Percentiles rank a stretch among this genome's conserved stretches.
Evolutionary conservation across 2,329 filamentous ascomycete genomes (phyloP).

Genomic region (Hymenoscyphus fraxineus): DNA sequence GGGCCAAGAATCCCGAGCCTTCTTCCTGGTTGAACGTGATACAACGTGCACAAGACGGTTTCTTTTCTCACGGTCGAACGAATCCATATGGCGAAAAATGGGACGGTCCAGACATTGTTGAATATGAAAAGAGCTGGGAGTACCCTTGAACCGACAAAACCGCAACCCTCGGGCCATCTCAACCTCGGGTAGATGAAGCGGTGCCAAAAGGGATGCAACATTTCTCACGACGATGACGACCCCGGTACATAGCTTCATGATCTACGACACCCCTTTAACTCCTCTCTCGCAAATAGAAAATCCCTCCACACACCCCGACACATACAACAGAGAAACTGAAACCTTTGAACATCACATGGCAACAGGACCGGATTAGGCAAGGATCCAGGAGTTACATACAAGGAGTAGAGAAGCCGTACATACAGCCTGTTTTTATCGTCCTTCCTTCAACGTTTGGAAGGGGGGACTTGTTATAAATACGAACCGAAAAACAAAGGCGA

Average conservation of each 20-base stretch:
- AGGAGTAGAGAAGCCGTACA: neutral
- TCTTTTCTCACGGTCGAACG: slow-evolving; percentile 45
- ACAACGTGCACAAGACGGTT: slow-evolving; percentile 51
- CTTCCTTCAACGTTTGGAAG: neutral
- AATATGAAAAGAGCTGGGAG: slow-evolving; percentile 50
- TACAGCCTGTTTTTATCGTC: neutral
- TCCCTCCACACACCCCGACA: neutral
- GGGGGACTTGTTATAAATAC: slow-evolving; percentile 1
- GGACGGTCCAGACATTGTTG: slow-evolving; percentile 44
- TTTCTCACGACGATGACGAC: neutral
- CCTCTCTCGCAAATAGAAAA: neutral
- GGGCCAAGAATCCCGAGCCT: slow-evolving; percentile 52
- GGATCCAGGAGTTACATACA: neutral
- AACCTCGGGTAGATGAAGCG: neutral
- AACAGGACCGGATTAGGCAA: neutral
- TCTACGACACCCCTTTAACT: neutral
- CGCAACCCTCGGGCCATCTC: neutral
- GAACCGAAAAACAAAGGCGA: neutral
- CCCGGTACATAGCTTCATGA: slow-evolving; percentile 1
- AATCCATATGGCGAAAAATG: slow-evolving; percentile 54
- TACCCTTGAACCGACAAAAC: slow-evolving; percentile 31
- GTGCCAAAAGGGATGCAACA: neutral
- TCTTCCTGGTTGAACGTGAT: slow-evolving; percentile 53
- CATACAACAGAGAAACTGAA: neutral
- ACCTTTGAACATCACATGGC: neutral